Evolutionary conservation across 1,284 basidiomycete species (phyloP).

Genomic region (Phylloboletellus chloephorus): DNA sequence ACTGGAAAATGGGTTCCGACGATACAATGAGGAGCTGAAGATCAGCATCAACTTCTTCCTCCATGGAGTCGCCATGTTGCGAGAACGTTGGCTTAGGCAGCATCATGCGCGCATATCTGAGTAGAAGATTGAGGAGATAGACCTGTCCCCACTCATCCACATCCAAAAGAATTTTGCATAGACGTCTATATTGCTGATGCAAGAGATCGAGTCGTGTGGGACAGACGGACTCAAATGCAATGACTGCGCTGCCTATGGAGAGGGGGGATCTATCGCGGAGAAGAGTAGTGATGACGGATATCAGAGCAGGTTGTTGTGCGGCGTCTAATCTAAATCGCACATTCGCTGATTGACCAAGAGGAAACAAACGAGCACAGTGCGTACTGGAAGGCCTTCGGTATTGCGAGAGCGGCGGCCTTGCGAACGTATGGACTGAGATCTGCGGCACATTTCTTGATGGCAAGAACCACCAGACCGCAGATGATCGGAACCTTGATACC

Average conservation of each 20-base stretch:
- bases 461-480: conserved; percentile 79
- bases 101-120: conserved; percentile 83
- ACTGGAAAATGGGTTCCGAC: conserved; percentile 74
- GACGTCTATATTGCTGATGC: conserved; percentile 82
- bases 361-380: conserved; percentile 23
- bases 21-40: conserved; percentile 72
- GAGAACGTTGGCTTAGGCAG: conserved; percentile 60
- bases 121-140: conserved; percentile 71
- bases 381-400: conserved; percentile 82
- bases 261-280: conserved; percentile 83
- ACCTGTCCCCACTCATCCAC: conserved; percentile 97
- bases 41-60: conserved; percentile 65
- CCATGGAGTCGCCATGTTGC: conserved; percentile 25
- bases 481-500: conserved; percentile 89
- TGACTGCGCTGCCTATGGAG: conserved; percentile 80
- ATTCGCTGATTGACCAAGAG: background rate
- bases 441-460: conserved; percentile 85
- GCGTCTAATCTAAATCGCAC: conserved; percentile 64
- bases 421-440: conserved; percentile 93
- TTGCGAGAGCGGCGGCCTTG: conserved; percentile 85
- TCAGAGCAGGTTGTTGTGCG: conserved; percentile 64
- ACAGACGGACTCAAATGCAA: conserved; percentile 82
- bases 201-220: conserved; percentile 82
- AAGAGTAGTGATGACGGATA: conserved; percentile 70
- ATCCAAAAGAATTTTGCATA: conserved; percentile 82